Conservation (phyloP, 108 stramenopile species). For the Chaetoceros tenuissimus region DNA sequence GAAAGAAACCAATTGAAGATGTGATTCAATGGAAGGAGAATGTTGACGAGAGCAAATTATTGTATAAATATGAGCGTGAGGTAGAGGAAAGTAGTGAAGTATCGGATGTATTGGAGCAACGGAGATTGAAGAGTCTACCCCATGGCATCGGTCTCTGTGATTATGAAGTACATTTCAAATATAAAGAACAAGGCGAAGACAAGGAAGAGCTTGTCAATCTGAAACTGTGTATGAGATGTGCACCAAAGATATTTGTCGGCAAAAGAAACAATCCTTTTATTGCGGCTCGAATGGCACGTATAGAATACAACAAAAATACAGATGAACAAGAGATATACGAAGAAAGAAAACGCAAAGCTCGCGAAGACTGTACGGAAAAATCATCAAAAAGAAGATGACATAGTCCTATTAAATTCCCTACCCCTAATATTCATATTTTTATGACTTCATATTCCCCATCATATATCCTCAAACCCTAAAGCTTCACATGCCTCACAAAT, state of each 20-base stretch:
- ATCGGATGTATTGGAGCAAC: constrained; percentile 18
- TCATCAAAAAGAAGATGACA: no score
- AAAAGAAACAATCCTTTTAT: background rate
- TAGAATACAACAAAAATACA: no score
- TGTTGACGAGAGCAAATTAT: background rate
- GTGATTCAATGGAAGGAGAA: background rate
- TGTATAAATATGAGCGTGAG: constrained; percentile 1
- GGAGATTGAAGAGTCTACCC: constrained; percentile 15
- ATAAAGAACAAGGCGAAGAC: constrained; percentile 33
- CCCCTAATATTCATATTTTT: no score
- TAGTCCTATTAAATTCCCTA: no score
- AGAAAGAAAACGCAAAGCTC: no score
- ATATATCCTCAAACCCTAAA: no score
- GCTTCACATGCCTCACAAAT: constrained; percentile 12
- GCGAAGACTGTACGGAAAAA: no score
- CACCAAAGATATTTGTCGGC: constrained; percentile 33
- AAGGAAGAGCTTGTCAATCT: constrained; percentile 68
- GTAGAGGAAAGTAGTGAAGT: background rate
- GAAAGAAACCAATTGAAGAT: background rate
- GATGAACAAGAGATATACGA: no score
- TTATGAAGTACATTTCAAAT: constrained; percentile 65
- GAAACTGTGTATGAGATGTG: constrained; percentile 47
- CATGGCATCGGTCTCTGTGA: constrained; percentile 28
- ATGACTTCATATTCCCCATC: no score
- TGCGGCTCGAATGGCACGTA: no score